Percentiles rank a stretch among this genome's conserved stretches.
phyloP scores from a whole-genome alignment of 2,329 filamentous ascomycete genomes.

The Thielaviopsis ethacetica region DNA sequence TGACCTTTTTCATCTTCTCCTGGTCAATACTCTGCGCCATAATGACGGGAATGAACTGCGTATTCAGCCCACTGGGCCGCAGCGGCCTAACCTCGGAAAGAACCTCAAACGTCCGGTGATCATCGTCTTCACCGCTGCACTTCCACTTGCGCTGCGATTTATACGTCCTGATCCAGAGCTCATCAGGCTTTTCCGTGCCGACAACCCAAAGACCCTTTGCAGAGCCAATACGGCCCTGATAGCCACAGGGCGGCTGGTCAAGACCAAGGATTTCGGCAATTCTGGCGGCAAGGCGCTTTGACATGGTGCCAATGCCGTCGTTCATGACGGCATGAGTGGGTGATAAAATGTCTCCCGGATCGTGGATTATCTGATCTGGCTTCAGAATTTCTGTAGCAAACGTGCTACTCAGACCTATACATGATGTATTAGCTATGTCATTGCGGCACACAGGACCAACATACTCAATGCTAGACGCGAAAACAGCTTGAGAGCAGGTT shows the following conservation, averaged over 20 bases:
- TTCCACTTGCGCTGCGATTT: constrained; percentile 55
- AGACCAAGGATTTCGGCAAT: constrained; percentile 36
- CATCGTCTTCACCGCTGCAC: constrained; percentile 28
- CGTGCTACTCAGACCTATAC: constrained; percentile 35
- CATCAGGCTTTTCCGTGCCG: constrained; percentile 31
- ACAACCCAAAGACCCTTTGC: constrained; percentile 64
- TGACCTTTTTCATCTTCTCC: constrained; percentile 25
- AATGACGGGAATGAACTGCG: constrained; percentile 53
- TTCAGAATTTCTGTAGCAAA: constrained; percentile 29
- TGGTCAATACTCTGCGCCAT: constrained; percentile 37
- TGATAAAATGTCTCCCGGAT: constrained; percentile 23
- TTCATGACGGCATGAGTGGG: constrained; percentile 37
- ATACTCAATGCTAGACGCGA: constrained; percentile 38
- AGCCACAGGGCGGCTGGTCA: constrained; percentile 39
- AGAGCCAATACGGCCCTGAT: constrained; percentile 54
- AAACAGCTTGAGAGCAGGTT: constrained; percentile 40
- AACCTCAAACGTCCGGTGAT: constrained; percentile 51
- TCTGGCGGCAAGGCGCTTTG: constrained; percentile 36
- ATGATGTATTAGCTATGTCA: constrained; percentile 1
- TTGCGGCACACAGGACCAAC: constrained; percentile 4
- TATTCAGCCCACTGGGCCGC: constrained; percentile 41
- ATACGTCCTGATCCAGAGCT: constrained; percentile 49
- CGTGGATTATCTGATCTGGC: constrained; percentile 27
- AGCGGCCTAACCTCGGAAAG: constrained; percentile 30
- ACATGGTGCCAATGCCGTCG: constrained; percentile 51